Evolutionary conservation across 2,329 filamentous ascomycete genomes (phyloP).

Genomic region (Epichloe scottii): DNA sequence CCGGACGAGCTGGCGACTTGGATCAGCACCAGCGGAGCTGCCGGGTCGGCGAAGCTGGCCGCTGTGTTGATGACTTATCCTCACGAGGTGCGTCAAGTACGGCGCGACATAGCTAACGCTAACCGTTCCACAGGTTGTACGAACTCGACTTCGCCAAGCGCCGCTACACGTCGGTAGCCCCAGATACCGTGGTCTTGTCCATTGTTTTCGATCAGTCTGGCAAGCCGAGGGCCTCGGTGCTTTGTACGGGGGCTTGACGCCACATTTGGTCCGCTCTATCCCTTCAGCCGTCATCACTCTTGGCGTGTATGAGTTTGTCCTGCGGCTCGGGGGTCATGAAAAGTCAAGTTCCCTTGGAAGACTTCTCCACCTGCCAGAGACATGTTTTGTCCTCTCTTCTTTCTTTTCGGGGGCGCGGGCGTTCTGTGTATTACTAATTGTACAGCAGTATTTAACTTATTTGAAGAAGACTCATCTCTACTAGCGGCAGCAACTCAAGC

Average conservation of each 20-base stretch:
- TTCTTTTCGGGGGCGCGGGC: too few relatives aligned
- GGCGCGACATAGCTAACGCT: background rate
- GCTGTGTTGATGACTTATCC: conserved; percentile 72
- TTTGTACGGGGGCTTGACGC: conserved; percentile 57
- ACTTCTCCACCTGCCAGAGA: too few relatives aligned
- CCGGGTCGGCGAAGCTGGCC: conserved; percentile 68
- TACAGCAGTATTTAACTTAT: too few relatives aligned
- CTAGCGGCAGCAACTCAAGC: too few relatives aligned
- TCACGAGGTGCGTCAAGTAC: conserved; percentile 49
- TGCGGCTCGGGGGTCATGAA: conserved; percentile 11
- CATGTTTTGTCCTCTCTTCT: too few relatives aligned
- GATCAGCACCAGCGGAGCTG: conserved; percentile 60
- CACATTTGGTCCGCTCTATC: conserved; percentile 57
- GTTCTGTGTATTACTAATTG: too few relatives aligned
- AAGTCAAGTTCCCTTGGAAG: too few relatives aligned
- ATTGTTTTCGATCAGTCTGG: conserved; percentile 54
- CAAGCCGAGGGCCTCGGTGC: conserved; percentile 54
- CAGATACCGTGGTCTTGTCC: conserved; percentile 55
- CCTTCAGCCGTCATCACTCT: conserved; percentile 65
- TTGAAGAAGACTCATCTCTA: too few relatives aligned
- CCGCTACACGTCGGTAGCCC: conserved; percentile 47
- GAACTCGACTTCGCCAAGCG: conserved; percentile 65
- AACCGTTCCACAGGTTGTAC: background rate
- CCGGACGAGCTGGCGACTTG: conserved; percentile 61
- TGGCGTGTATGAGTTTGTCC: conserved; percentile 36